phyloP scores from a whole-genome alignment of 768 basidiomycete genomes.

The Lyophyllum shimeji region DNA sequence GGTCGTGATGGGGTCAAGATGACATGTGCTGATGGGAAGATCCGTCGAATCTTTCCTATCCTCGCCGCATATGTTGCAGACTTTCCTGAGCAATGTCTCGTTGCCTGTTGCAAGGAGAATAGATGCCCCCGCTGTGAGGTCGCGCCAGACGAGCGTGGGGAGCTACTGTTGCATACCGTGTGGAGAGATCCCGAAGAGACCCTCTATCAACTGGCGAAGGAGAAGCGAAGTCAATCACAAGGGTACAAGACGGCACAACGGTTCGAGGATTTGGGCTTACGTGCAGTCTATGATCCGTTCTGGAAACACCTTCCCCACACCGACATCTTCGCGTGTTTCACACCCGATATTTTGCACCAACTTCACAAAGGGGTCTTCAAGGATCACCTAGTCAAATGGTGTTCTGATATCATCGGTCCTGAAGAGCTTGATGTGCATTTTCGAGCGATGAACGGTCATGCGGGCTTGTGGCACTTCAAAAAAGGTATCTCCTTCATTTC shows the following conservation, averaged over 20 bases:
- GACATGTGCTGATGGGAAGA: constrained; percentile 29
- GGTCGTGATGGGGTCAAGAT: constrained; percentile 28
- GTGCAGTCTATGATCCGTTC: no score
- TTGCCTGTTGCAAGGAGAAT: constrained; percentile 22
- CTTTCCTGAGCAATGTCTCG: constrained; percentile 40
- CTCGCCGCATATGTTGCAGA: no score
- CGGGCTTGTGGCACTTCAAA: no score
- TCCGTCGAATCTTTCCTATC: constrained; percentile 23
- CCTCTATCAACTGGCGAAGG: constrained; percentile 21
- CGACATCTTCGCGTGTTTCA: constrained; percentile 36
- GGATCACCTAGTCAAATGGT: constrained; percentile 20
- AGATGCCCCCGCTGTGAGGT: constrained; percentile 28
- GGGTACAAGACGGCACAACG: no score
- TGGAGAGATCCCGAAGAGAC: constrained; percentile 6
- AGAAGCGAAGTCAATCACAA: no score
- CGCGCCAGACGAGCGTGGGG: constrained; percentile 3
- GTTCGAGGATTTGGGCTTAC: no score
- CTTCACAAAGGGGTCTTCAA: constrained; percentile 34
- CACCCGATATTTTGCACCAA: constrained; percentile 35
- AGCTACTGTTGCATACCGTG: not conserved
- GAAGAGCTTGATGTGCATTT: constrained; percentile 36
- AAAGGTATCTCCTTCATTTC: constrained; percentile 12
- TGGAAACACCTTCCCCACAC: no score
- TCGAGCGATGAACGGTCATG: constrained; percentile 27
- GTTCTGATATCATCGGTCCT: constrained; percentile 14